These are phyloP conservation scores for Bromus sterilis DNA, from an alignment of 176 grass and related monocot species.

Conservation along the genomic window DNA sequence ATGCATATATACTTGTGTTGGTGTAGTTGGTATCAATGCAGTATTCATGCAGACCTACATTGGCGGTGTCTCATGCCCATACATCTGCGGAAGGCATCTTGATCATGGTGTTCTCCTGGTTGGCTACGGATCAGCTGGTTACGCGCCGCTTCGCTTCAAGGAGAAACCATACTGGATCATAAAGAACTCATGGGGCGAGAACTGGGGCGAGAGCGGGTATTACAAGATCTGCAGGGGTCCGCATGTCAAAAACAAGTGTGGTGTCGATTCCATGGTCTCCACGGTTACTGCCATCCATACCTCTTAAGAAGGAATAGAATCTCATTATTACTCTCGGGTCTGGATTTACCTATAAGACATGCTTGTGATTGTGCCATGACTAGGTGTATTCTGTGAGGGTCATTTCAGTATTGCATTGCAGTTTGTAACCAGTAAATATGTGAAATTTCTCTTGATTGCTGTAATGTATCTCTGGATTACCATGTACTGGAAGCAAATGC, in stretches of 20 bases:
- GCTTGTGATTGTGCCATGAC: constrained; percentile 8
- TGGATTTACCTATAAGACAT: background rate
- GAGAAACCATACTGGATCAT: constrained; percentile 95
- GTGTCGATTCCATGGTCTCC: constrained; percentile 84
- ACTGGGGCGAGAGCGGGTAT: constrained; percentile 75
- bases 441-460: constrained; percentile 1
- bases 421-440: background rate
- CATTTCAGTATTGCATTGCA: background rate
- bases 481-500: no score
- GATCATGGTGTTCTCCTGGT: constrained; percentile 87
- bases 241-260: constrained; percentile 38
- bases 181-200: constrained; percentile 90
- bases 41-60: constrained; percentile 91
- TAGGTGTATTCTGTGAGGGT: background rate
- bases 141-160: constrained; percentile 69
- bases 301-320: constrained; percentile 32
- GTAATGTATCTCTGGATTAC: background rate
- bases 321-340: background rate
- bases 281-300: constrained; percentile 49
- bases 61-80: constrained; percentile 79
- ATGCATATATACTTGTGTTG: constrained; percentile 14
- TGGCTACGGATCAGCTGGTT: constrained; percentile 67
- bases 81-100: constrained; percentile 69
- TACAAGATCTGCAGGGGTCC: constrained; percentile 79
- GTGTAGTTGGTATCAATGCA: constrained; percentile 78